Evolutionary conservation across 1,139 yeast genomes (phyloP), one percentile per base, ranked within the genome.

Genomic region (Candida albicans): DNA sequence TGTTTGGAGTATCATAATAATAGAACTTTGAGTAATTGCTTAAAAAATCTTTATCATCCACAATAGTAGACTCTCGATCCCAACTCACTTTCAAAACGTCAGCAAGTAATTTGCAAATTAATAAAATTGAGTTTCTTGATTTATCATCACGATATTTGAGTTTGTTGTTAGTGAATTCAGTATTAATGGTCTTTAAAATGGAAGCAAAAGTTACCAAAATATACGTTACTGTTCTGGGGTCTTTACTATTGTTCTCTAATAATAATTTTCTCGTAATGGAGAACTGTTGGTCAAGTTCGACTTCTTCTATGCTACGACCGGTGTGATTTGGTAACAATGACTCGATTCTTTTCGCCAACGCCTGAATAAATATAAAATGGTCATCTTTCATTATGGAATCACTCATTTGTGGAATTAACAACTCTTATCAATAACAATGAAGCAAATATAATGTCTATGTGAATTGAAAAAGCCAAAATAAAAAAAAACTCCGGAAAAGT

Each of bases 231-330:
- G 46, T 46, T 26, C 46, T 45, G 27, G 41, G 55, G 54, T 40
- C 49, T 35, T 48, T 52, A 18, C 49, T 46, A 22, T 53, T 54
- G 40, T 54, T 58, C 24, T 58, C 58, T 24, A 66, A 47, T 34
- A 73, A 55, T 28, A 73, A 55, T 26, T 59, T 55, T 39, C 62
- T 65, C 14, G 76, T 65, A 24, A 59, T 52, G 12, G 64, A 46
- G 47, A 62, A 73, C 50, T 71, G 77, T 7, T 73, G 71, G 46
- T 71, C 70, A 37, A 71, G 55, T 53, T 73, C 77, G 8, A 73
- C 73, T 48, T 73, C 77, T n/a, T 65, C 64, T n/a, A 68, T 50
- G 4, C 70, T 55, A 48, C 66, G 63, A 8, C 77, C 76, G 1
- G 77, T 69, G 31, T 69, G 54, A 48, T 59, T 62, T 11, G 78